Evolutionary conservation across 257 asterid species (phyloP), one percentile per base, ranked within the genome.

Genomic region (Przewalskia tangutica): DNA sequence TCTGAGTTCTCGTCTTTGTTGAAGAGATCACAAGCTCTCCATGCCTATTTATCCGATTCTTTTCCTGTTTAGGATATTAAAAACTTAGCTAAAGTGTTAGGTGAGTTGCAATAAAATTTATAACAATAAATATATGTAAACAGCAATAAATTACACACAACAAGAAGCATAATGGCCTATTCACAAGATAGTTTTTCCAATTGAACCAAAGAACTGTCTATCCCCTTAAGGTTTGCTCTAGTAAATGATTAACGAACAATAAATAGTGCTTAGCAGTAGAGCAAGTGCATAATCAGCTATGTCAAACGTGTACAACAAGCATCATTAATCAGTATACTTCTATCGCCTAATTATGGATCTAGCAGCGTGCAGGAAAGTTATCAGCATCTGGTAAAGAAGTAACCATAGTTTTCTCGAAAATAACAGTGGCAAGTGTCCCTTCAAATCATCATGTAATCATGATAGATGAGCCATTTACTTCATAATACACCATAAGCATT

Each of bases 1-100:
- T 94, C 77, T 91, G 99, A 64, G 99, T 86, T 88, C 97, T 89
- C 80, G 95, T 93, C 90, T 89, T 96, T 53, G 95, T 89, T 63
- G 99, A 96, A 81, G 98, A 88, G 83, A 94, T 89, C 84, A 96
- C 94, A 65, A 96, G 92, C 86, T 93, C 98, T 81, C 99, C 98
- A 67, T 93, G 97, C 88, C 79, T 92, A 84, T 89, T 96, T 83
- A 96, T 96, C 83, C 97, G 90, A 81, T 91, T 92, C 87, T 93
- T 96, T 85, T 94, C 99, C 98, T 96, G 93, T 56, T 65, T 67
- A 84, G 71, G 86, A 76, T 50, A 75, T 23, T 27, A 50, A 23
- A 27, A 50, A 13, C 18, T 50, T 50, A 75, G 14, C 44, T 1
- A 6, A 20, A 75, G 46, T 27, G 62, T 75, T 4, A 75, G 20